Evolutionary conservation across 805 yeast genomes (phyloP).

Genomic region (baker's yeast (Saccharomyces cerevisiae)): DNA sequence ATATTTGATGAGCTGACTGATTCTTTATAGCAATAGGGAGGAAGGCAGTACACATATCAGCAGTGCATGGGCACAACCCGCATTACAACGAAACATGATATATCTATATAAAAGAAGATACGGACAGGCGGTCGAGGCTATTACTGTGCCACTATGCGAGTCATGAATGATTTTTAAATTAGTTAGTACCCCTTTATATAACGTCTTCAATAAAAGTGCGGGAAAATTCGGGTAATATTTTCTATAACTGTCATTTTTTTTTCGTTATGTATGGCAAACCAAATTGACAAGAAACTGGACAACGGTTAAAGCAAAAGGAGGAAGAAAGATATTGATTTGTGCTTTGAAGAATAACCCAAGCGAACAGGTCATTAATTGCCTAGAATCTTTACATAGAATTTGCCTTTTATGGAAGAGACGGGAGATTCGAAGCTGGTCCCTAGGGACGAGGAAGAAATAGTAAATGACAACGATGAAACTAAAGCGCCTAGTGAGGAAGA

Average conservation of each 20-base stretch:
- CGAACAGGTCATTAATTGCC: background rate
- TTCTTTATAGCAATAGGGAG: background rate
- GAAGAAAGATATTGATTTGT: background rate
- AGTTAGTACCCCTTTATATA: background rate
- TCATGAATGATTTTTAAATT: background rate
- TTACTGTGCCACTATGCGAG: background rate
- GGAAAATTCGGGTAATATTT: background rate
- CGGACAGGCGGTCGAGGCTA: background rate
- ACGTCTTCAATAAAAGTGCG: background rate
- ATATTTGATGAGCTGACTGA: background rate
- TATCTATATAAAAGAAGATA: too few species aligned
- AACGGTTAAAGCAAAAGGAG: background rate
- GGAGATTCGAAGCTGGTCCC: background rate
- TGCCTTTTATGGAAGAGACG: background rate
- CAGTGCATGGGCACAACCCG: background rate
- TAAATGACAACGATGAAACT: slow-evolving; percentile 35
- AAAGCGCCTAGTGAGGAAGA: slow-evolving; percentile 35
- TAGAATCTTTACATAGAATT: background rate
- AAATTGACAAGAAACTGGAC: background rate
- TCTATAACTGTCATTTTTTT: background rate
- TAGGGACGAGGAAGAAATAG: slow-evolving; percentile 26
- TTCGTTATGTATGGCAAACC: background rate
- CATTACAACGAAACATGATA: background rate
- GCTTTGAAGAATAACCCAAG: background rate
- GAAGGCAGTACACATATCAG: background rate